Evolutionary conservation across 768 basidiomycete genomes (phyloP), one percentile per base, ranked within the genome.

Genomic region (Scleroderma citrinum): DNA sequence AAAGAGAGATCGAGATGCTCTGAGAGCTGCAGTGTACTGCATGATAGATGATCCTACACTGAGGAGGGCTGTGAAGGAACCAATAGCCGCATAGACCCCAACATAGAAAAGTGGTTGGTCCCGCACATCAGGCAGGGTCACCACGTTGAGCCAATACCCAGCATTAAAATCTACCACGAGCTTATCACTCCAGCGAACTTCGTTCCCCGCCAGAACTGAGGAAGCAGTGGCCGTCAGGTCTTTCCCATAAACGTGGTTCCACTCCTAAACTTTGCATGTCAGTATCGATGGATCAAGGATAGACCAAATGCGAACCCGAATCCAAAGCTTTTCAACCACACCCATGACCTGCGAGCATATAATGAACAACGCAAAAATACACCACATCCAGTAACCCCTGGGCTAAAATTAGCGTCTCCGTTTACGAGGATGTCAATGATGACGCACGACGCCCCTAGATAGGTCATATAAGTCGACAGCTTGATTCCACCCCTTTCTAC

Each of bases 401-500:
- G 23, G 32, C 29, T 46, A 45, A 11, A 7, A 19, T 49, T 17
- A 58, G 40, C 13, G n/a, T 1, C 12, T 11, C 3, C 26, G 8
- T 17, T 19, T 32, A 17, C 4, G n/a, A 12, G 23, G 20, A 30
- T 29, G 51, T 7, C 2, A 3, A 7, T 23, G 24, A 43, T 1
- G 2, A 56, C 66, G 47, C 26, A 86, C 83, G 85, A 84, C 16
- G 82, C 85, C 61, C 80, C 74, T 49, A 92, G 60, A 59, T 93
- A 89, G 6, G 77, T 71, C 12, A 80, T 76, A 50, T 84, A 84
- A 29, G 83, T 74, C 1, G 69, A 66, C 86, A 87, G 91, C 59
- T 89, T 89, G 26, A 94, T 91, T 34, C 83, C 81, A 0, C 92
- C 92, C 2, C 76, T 75, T 53, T 87, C 87, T 38, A 90, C 65